phyloP scores from a whole-genome alignment of 2,329 filamentous ascomycete species.

The Aspergillus hortae region DNA sequence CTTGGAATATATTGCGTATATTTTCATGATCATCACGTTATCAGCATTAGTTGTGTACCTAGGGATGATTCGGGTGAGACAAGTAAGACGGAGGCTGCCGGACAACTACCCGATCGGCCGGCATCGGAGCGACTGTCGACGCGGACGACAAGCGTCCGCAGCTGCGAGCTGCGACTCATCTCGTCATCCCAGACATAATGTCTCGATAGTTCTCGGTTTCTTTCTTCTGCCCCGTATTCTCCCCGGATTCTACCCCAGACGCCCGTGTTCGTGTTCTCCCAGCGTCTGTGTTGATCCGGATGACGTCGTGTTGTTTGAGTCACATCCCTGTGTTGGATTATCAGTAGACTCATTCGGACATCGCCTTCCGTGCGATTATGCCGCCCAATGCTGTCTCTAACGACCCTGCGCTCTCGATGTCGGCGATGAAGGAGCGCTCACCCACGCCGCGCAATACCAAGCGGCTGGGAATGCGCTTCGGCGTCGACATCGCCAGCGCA shows the following conservation, averaged over 20 bases:
- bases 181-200: background rate
- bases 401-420: constrained; percentile 19
- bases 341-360: background rate
- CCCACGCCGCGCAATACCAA: constrained; percentile 66
- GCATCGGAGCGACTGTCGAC: constrained; percentile 27
- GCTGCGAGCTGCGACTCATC: background rate
- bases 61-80: too few species aligned
- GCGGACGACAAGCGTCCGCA: constrained; percentile 21
- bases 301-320: constrained; percentile 4
- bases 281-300: background rate
- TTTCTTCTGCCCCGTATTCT: background rate
- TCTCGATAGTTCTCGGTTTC: background rate
- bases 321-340: background rate
- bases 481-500: constrained; percentile 66
- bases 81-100: background rate
- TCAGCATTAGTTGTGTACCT: too few species aligned
- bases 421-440: constrained; percentile 19
- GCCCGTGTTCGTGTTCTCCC: background rate
- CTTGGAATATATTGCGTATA: background rate
- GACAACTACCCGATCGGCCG: constrained; percentile 15
- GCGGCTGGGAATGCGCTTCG: constrained; percentile 64
- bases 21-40: background rate
- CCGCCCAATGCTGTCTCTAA: constrained; percentile 26
- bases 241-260: background rate
- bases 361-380: constrained; percentile 19